Percentiles rank a stretch among this genome's conserved stretches.
Evolutionary conservation across 805 yeast genomes (phyloP).

Genomic region (Limtongozyma cylindracea): DNA sequence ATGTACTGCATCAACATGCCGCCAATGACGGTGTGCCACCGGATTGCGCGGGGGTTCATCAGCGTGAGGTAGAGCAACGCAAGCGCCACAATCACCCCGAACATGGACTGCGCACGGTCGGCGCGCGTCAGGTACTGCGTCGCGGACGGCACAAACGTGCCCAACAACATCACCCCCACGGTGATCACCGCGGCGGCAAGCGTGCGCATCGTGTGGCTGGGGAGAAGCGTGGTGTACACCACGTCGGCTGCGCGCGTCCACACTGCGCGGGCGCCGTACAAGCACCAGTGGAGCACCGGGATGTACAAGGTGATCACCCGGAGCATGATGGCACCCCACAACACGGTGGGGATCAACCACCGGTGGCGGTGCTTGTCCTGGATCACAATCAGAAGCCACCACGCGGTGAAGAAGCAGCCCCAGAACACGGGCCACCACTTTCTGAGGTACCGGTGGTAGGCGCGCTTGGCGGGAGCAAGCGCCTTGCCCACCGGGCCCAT

Average conservation of each 20-base stretch:
- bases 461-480: constrained; percentile 1
- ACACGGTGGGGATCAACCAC: constrained; percentile 32
- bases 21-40: constrained; percentile 33
- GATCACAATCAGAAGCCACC: constrained; percentile 26
- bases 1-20: constrained; percentile 36
- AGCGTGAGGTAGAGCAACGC: constrained; percentile 18
- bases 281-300: constrained; percentile 5
- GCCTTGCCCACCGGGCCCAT: no score
- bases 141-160: constrained; percentile 25
- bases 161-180: constrained; percentile 21
- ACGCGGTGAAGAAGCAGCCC: constrained; percentile 6
- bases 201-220: constrained; percentile 13
- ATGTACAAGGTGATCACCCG: constrained; percentile 24
- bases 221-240: constrained; percentile 13
- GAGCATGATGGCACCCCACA: constrained; percentile 23
- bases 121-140: constrained; percentile 16
- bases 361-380: constrained; percentile 20
- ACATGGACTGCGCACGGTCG: constrained; percentile 32
- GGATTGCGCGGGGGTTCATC: constrained; percentile 14
- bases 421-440: constrained; percentile 3
- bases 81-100: constrained; percentile 24
- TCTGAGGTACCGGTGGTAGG: constrained; percentile 2
- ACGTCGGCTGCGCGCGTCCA: constrained; percentile 9
- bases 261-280: constrained; percentile 2
- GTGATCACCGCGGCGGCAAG: constrained; percentile 18